Conservation (phyloP, 352 stramenopile species). For the Pseudoperonospora humuli region DNA sequence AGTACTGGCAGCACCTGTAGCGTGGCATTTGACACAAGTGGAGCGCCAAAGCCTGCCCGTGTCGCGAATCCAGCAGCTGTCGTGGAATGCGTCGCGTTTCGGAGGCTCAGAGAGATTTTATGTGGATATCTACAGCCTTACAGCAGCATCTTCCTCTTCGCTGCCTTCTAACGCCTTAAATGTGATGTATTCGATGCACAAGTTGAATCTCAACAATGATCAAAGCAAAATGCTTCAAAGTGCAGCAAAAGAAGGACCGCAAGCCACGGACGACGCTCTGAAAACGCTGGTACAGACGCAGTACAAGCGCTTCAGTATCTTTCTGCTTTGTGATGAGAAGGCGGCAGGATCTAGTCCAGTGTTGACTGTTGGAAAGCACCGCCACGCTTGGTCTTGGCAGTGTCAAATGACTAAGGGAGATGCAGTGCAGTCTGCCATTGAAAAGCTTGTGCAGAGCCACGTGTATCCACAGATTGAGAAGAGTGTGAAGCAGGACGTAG, state of each 20-base stretch:
- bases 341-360: slow-evolving; percentile 1
- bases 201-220: slow-evolving; percentile 2
- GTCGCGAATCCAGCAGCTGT: slow-evolving; percentile 49
- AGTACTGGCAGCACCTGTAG: slow-evolving; percentile 49
- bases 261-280: slow-evolving; percentile 20
- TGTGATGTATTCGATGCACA: slow-evolving; percentile 13
- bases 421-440: slow-evolving; percentile 25
- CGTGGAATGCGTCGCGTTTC: slow-evolving; percentile 24
- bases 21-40: slow-evolving; percentile 61
- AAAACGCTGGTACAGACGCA: slow-evolving; percentile 8
- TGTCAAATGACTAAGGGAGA: slow-evolving; percentile 22
- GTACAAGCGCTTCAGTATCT: slow-evolving; percentile 27
- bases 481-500: not conserved
- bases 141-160: not conserved
- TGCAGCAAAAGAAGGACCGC: slow-evolving; percentile 1
- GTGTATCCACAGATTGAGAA: slow-evolving; percentile 24
- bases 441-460: slow-evolving; percentile 31
- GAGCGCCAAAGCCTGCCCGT: slow-evolving; percentile 49
- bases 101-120: slow-evolving; percentile 9
- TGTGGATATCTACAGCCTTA: slow-evolving; percentile 21
- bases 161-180: slow-evolving; percentile 12
- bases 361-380: slow-evolving; percentile 51
- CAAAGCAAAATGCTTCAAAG: slow-evolving; percentile 9
- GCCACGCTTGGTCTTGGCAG: slow-evolving; percentile 50
- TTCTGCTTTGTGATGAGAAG: slow-evolving; percentile 37